Conservation (phyloP, 768 basidiomycete species). For the Lactarius hengduanensis region DNA sequence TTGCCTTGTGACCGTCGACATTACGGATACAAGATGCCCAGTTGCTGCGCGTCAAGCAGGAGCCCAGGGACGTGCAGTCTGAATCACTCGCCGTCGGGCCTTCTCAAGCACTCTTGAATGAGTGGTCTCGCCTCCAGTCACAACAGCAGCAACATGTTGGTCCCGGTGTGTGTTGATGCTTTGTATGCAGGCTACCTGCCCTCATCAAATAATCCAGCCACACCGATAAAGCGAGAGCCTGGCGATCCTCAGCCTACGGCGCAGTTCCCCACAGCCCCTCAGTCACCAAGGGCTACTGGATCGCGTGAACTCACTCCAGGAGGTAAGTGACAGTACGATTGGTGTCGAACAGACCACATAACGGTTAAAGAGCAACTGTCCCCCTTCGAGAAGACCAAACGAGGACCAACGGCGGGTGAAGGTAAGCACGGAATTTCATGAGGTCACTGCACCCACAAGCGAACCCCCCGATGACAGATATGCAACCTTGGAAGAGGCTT, state of each 20-base stretch:
- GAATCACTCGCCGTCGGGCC: not conserved
- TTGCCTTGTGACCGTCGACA: not conserved
- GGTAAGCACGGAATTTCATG: conserved; percentile 7
- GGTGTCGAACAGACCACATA: not conserved
- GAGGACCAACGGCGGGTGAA: conserved; percentile 4
- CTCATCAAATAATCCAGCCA: not conserved
- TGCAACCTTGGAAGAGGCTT: conserved; percentile 16
- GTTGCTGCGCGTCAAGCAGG: conserved; percentile 14
- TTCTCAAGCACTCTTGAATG: conserved; percentile 11
- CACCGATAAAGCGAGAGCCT: not conserved
- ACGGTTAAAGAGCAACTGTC: conserved; percentile 5
- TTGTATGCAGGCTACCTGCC: not conserved
- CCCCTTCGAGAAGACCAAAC: conserved; percentile 11
- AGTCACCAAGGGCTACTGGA: conserved; percentile 6
- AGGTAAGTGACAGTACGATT: conserved; percentile 15
- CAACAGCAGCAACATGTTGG: not conserved
- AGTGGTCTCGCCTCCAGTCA: conserved; percentile 17
- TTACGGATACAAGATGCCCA: conserved; percentile 2
- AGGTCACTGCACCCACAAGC: not conserved
- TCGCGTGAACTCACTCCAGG: not conserved
- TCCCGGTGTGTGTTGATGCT: not conserved
- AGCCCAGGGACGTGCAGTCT: not conserved
- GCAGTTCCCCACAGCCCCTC: not conserved
- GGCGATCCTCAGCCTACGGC: not conserved
- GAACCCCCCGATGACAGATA: conserved; percentile 5